Evolutionary conservation across 2,329 filamentous ascomycete species (phyloP).

Genomic region (Neofusicoccum kwambonambiense): DNA sequence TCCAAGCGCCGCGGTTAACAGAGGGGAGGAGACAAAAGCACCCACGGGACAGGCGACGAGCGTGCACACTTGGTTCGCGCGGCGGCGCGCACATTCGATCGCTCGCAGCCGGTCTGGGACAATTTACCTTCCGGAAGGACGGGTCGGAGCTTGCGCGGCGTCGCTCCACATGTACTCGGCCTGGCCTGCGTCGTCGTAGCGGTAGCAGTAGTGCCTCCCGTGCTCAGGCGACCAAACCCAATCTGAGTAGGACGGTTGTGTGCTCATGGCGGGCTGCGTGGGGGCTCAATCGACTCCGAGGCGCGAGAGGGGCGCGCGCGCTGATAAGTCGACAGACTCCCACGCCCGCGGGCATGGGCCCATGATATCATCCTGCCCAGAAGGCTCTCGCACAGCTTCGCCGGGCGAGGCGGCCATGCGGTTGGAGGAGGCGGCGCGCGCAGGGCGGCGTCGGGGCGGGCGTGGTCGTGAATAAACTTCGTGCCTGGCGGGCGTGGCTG

Average conservation of each 20-base stretch:
- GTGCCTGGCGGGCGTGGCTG: neutral
- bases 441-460: neutral
- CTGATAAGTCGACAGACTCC: neutral
- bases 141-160: neutral
- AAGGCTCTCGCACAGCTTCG: constrained; percentile 15
- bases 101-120: constrained; percentile 1
- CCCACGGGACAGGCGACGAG: neutral
- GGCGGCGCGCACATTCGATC: neutral
- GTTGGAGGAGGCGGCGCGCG: constrained; percentile 7
- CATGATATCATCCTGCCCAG: constrained; percentile 15
- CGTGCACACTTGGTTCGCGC: neutral
- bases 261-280: neutral
- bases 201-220: constrained; percentile 4
- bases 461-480: neutral
- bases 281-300: neutral
- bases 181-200: neutral
- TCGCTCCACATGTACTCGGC: constrained; percentile 2
- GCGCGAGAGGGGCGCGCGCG: neutral
- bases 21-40: neutral
- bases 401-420: neutral
- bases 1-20: neutral
- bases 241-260: neutral
- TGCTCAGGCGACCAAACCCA: constrained; percentile 5
- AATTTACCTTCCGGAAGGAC: neutral
- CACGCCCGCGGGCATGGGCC: neutral